Evolutionary conservation across 257 asterid species (phyloP), one percentile per base, ranked within the genome.

Genomic region (Orobanche coerulescens): DNA sequence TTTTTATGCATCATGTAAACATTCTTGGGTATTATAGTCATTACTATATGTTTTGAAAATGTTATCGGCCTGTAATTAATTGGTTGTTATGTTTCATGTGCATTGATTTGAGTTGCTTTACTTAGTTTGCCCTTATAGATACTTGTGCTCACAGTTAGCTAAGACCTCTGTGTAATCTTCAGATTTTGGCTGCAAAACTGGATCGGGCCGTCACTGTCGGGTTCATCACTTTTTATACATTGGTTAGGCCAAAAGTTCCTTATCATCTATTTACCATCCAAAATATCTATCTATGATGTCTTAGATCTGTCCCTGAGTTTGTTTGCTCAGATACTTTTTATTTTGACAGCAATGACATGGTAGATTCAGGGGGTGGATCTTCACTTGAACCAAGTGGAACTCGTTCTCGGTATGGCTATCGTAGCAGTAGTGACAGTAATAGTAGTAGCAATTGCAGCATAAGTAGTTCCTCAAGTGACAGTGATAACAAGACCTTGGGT

Each of bases 121-220:
- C 20, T 50, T 62, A 60, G 60, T 62, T 53, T 19, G 30, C 48
- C 54, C 70, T 47, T 12, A 25, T 47, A 26, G 23, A 16, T 64
- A 20, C 36, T 26, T 73, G 46, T 64, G 20, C 40, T 28, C 46
- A 37, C 66, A 25, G 62, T 60, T 44, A 62, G 52, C 79, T 71
- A 54, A 77, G 58, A 56, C 30, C 37, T 47, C 30, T 43, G 20
- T 66, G 48, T 62, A 37, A 30, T 67, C 68, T 69, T 71, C 92
- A 93, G 99, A 76, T 93, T 93, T 76, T 93, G 97, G 99, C 82
- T 93, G 48, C 99, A 93, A 70, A 93, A 89, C 58, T 93, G 97
- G 99, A 91, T 82, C 53, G 95, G 99, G 9, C 95, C 95, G 25
- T 83, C 99, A n/a, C 73, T 86, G 58, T 78, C 83, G 61, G 83